phyloP scores from a whole-genome alignment of 2,329 filamentous ascomycete species.

The Fusarium miscanthi region DNA sequence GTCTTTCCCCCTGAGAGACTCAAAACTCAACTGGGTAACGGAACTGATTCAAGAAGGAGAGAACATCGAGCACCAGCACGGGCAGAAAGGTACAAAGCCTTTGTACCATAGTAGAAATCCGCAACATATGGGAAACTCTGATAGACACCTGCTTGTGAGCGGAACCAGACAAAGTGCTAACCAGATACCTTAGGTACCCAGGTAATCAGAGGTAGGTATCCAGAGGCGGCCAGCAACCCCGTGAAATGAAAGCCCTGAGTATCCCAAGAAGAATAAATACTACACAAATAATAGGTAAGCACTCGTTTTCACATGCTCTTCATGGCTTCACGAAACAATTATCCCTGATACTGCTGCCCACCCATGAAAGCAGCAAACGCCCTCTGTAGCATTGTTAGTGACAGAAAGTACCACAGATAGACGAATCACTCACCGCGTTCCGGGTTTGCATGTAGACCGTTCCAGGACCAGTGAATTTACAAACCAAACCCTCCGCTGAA shows the following conservation, averaged over 20 bases:
- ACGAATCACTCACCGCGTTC: constrained; percentile 71
- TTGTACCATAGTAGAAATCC: not conserved
- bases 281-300: not conserved
- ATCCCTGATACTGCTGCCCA: constrained; percentile 55
- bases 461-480: constrained; percentile 92
- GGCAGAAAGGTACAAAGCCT: not conserved
- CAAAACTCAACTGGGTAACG: not conserved
- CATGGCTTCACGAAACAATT: not conserved
- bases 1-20: not conserved
- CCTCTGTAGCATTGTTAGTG: constrained; percentile 52
- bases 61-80: not conserved
- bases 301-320: not conserved
- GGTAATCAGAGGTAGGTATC: constrained; percentile 27
- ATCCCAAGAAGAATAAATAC: not conserved
- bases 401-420: not conserved
- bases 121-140: not conserved
- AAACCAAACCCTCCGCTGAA: constrained; percentile 88
- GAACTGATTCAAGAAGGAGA: not conserved
- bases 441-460: constrained; percentile 94
- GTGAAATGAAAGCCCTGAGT: constrained; percentile 7
- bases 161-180: not conserved
- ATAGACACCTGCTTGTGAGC: not conserved
- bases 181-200: not conserved
- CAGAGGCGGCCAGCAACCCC: not conserved
- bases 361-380: constrained; percentile 65